These are phyloP conservation scores for Coprinopsis cinerea DNA, from an alignment of 768 basidiomycete genomes.

Conservation along the genomic window DNA sequence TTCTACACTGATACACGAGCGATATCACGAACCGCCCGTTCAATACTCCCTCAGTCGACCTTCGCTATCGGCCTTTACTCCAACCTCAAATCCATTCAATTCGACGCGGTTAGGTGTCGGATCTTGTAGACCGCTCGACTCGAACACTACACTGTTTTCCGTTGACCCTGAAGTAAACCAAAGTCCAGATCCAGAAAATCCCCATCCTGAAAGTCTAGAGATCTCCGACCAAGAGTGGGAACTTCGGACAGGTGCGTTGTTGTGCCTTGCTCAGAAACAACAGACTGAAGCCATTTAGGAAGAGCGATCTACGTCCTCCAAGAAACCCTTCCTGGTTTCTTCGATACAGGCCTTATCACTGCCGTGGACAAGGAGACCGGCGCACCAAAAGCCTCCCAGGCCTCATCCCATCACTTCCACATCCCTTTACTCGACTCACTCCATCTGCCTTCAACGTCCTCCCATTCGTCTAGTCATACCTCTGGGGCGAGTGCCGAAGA, in stretches of 20 bases:
- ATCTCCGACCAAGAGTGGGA: slow-evolving; percentile 75
- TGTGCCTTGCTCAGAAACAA: not conserved
- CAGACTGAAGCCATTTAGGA: slow-evolving; percentile 34
- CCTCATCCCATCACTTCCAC: slow-evolving; percentile 7
- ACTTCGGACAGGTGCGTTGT: slow-evolving; percentile 57
- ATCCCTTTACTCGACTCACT: slow-evolving; percentile 6
- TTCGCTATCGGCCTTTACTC: too few species aligned
- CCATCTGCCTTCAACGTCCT: slow-evolving; percentile 12
- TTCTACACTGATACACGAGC: not conserved
- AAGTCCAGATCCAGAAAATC: slow-evolving; percentile 1
- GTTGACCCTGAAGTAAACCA: not conserved
- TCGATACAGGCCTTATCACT: slow-evolving; percentile 57
- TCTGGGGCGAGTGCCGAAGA: slow-evolving; percentile 17
- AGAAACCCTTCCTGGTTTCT: slow-evolving; percentile 68
- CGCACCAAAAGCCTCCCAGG: slow-evolving; percentile 18
- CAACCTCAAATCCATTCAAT: too few species aligned
- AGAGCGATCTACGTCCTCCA: slow-evolving; percentile 65
- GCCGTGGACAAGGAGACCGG: slow-evolving; percentile 44
- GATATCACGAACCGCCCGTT: too few species aligned
- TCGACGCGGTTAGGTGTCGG: not conserved
- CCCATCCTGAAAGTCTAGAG: slow-evolving; percentile 13
- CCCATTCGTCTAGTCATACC: slow-evolving; percentile 22
- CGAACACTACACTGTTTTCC: too few species aligned
- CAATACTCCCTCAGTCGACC: too few species aligned
- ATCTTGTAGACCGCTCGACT: slow-evolving; percentile 9